Base-by-base conservation (phyloP, 768 basidiomycete genomes). In the Leccinum longicurvipes region DNA sequence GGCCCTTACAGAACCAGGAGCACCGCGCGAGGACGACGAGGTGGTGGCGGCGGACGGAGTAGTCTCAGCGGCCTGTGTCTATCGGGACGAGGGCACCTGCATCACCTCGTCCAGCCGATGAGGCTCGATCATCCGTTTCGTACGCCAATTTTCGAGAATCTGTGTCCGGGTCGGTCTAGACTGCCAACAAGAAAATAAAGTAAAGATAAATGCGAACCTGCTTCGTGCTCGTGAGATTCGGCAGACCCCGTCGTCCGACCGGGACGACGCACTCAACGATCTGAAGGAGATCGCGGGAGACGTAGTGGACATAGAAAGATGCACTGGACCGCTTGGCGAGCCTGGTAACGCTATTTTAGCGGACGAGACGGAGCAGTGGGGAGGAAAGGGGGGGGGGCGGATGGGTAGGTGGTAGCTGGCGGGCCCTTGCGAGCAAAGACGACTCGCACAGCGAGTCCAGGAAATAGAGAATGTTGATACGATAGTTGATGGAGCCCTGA, bases 381-480 rank as follows among this genome's bases (percentile, higher is more conserved):
- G 15, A 25, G 60, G 61, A 8, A 27, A 69, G 65, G 69, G 61
- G 9, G 69, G 60, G 0, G n/a, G n/a, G n/a, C n/a, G 63, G 55
- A 36, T 69, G 58, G 3, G 48, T 27, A 12, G 58, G 56, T 0
- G 80, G 75, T 42, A 58, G 59, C 46, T 67, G 68, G 49, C 81
- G 80, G 0, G 86, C 81, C 62, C 83, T 87, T 47, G 84, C 82
- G 31, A 87, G 76, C 3, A 90, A 76, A 29, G 84, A 91, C 0
- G 84, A 80, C 65, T 92, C 91, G 69, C 89, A 93, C 12, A 97
- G 79, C 0, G 89, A 85, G 71, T 96, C 93, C 42, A 98, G 82
- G 67, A 95, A 86, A 69, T 96, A 93, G 0, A 97, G 76, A 57
- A 96, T 87, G 71, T 97, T 97, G 63, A 98, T 95, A n/a, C 92